These are phyloP conservation scores for Whalleya microplaca DNA, from an alignment of 2,329 filamentous ascomycete genomes.

Conservation along the genomic window DNA sequence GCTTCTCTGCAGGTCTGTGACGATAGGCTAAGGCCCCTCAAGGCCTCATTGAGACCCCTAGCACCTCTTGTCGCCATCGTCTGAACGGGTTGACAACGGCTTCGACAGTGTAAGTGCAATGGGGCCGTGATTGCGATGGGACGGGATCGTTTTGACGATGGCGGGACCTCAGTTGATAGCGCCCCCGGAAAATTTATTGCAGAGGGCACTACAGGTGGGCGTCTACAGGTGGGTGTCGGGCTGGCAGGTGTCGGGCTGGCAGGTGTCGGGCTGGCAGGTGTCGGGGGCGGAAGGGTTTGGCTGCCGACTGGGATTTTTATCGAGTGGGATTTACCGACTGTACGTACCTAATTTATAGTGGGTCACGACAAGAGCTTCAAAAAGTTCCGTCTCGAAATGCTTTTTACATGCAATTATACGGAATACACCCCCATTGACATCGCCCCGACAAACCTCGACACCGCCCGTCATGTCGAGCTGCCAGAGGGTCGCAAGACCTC, in stretches of 20 bases:
- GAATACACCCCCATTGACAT: not conserved
- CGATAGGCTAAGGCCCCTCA: constrained; percentile 53
- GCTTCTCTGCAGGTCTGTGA: constrained; percentile 46
- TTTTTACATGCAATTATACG: not conserved
- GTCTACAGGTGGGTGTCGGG: too few relatives aligned
- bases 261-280: too few relatives aligned
- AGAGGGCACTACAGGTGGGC: too few relatives aligned
- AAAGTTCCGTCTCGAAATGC: constrained; percentile 12
- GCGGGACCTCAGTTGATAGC: constrained; percentile 9
- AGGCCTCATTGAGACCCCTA: constrained; percentile 56
- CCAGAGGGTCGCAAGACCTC: constrained; percentile 60
- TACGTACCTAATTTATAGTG: constrained; percentile 12
- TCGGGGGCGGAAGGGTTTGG: constrained; percentile 3
- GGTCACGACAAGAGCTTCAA: constrained; percentile 14
- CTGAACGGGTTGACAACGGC: constrained; percentile 17
- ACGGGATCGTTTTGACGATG: not conserved
- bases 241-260: too few relatives aligned
- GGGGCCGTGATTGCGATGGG: constrained; percentile 1
- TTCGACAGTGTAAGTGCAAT: not conserved
- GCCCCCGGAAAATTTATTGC: constrained; percentile 34
- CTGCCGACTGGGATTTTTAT: constrained; percentile 9
- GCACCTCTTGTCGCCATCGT: constrained; percentile 53
- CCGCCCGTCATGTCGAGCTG: constrained; percentile 58
- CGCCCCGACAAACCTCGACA: not conserved
- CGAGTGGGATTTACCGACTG: too few relatives aligned